phyloP scores from a whole-genome alignment of 108 stramenopile genomes.

The Skeletonema grethae region DNA sequence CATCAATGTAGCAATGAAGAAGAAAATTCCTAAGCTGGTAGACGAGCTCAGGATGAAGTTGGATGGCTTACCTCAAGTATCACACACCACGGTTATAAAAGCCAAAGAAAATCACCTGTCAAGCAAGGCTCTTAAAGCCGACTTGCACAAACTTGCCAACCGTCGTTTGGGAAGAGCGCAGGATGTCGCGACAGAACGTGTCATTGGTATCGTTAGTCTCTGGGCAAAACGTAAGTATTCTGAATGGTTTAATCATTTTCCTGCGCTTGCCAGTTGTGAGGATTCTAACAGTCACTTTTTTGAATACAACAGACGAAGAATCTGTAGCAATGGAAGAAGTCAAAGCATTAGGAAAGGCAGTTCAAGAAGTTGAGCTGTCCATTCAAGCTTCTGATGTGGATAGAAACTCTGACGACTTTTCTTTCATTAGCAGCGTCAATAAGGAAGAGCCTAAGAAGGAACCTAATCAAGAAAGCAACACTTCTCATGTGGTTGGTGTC shows the following conservation, averaged over 20 bases:
- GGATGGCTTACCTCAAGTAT: conserved; percentile 66
- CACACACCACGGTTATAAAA: conserved; percentile 84
- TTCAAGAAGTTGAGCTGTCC: conserved; percentile 48
- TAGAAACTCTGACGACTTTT: conserved; percentile 3
- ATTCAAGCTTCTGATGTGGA: conserved; percentile 20
- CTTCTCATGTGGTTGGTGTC: not conserved
- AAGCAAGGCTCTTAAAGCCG: conserved; percentile 77
- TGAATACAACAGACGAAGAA: conserved; percentile 31
- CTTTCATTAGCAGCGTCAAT: not conserved
- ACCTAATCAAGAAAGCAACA: not conserved
- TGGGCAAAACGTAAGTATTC: conserved; percentile 70
- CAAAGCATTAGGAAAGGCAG: conserved; percentile 41
- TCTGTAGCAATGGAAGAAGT: conserved; percentile 55
- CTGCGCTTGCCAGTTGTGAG: not conserved
- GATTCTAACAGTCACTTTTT: not conserved
- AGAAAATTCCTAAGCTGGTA: conserved; percentile 67
- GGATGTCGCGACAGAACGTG: conserved; percentile 73
- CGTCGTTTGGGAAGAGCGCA: conserved; percentile 67
- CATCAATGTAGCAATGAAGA: conserved; percentile 83
- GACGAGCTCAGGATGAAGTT: conserved; percentile 76
- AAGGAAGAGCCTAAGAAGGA: not conserved
- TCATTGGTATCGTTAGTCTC: conserved; percentile 72
- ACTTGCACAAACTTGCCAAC: conserved; percentile 71
- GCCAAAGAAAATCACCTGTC: conserved; percentile 81
- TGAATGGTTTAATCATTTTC: not conserved